A percentile compares a stretch with the other conserved stretches of the same genome.
Evolutionary conservation across 805 yeast genomes (phyloP).

Genomic region (Lipomyces orientalis): DNA sequence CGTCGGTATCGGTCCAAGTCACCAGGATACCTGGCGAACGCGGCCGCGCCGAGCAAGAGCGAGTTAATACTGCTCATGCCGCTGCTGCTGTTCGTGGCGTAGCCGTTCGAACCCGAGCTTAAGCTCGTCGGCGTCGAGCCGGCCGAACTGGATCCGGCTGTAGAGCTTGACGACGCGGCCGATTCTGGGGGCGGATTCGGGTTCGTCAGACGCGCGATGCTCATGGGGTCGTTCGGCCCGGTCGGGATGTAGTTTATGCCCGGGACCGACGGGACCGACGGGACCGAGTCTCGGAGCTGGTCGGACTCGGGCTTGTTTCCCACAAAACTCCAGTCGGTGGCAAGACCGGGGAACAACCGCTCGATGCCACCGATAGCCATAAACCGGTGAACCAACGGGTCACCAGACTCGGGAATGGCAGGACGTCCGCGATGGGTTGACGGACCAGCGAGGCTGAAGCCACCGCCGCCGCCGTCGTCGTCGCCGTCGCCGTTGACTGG

Average conservation of each 20-base stretch:
- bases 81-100: not conserved
- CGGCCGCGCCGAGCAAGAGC: conserved; percentile 19
- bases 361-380: conserved; percentile 19
- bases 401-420: not conserved
- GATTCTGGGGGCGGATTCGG: conserved; percentile 36
- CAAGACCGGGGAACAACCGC: conserved; percentile 21
- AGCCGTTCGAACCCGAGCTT: not conserved
- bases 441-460: conserved; percentile 8
- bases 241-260: conserved; percentile 11
- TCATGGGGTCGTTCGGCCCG: conserved; percentile 38
- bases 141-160: conserved; percentile 3
- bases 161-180: conserved; percentile 35
- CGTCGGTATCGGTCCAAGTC: not conserved
- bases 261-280: not conserved
- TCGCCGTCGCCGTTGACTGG: conserved; percentile 2
- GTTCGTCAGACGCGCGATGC: conserved; percentile 40
- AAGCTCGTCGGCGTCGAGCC: conserved; percentile 6
- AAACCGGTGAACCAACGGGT: conserved; percentile 14
- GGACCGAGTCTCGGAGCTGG: not conserved
- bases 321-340: not conserved
- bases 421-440: not conserved
- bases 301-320: not conserved
- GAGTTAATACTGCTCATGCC: conserved; percentile 10
- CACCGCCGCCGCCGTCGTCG: conserved; percentile 4
- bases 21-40: not conserved